phyloP scores from a whole-genome alignment of 2,329 filamentous ascomycete genomes.

The Colletotrichum aenigma region DNA sequence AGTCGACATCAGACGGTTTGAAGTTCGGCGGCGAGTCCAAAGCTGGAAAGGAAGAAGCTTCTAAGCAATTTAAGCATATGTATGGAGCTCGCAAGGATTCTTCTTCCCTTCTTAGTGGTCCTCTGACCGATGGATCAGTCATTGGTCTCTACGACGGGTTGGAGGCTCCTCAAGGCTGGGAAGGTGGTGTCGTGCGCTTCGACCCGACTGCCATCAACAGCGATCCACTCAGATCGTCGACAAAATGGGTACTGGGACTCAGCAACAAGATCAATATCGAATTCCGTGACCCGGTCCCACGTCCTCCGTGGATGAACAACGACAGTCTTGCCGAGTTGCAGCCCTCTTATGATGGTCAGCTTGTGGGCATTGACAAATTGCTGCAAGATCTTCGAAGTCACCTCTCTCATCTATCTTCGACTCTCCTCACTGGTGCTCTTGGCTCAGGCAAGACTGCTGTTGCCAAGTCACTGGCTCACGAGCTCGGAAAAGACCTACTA shows the following conservation, averaged over 20 bases:
- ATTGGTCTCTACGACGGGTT: conserved; percentile 63
- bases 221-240: conserved; percentile 18
- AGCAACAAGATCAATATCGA: conserved; percentile 77
- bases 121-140: conserved; percentile 87
- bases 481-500: conserved; percentile 72
- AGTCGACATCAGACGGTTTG: conserved; percentile 64
- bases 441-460: conserved; percentile 90
- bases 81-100: conserved; percentile 54
- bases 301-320: conserved; percentile 60
- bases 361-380: conserved; percentile 86
- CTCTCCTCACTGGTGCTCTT: conserved; percentile 85
- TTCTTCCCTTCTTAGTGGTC: conserved; percentile 71
- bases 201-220: conserved; percentile 57
- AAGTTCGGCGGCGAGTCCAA: conserved; percentile 90
- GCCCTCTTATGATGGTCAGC: conserved; percentile 58
- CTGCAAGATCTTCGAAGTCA: conserved; percentile 76
- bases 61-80: conserved; percentile 72
- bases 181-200: conserved; percentile 84
- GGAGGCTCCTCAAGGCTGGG: conserved; percentile 68
- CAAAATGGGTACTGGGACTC: conserved; percentile 75
- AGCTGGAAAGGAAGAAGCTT: conserved; percentile 78
- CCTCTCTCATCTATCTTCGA: conserved; percentile 84
- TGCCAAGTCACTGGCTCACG: conserved; percentile 75
- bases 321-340: conserved; percentile 55
- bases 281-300: conserved; percentile 74